These are phyloP conservation scores for Psilocybe sp. DNA, from an alignment of 768 basidiomycete genomes.

Conservation along the genomic window DNA sequence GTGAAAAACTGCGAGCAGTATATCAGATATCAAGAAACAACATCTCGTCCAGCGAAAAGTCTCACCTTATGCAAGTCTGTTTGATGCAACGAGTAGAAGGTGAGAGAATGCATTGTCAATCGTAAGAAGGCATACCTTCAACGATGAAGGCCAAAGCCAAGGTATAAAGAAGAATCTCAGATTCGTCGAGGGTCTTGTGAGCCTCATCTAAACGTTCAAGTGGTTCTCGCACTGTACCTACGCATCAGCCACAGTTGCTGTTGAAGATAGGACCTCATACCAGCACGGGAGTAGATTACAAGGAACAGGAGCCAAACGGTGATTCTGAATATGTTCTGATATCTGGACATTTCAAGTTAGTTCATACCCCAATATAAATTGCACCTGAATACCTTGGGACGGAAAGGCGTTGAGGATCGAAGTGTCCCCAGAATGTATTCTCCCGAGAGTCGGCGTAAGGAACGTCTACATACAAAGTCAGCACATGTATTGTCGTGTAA, in stretches of 20 bases:
- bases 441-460: slow-evolving; percentile 56
- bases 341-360: slow-evolving; percentile 38
- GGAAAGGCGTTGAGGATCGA: slow-evolving; percentile 74
- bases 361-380: not conserved
- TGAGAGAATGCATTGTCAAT: not conserved
- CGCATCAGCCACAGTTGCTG: not conserved
- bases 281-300: slow-evolving; percentile 79
- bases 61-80: slow-evolving; percentile 56
- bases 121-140: slow-evolving; percentile 57
- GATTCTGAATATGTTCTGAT: slow-evolving; percentile 84
- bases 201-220: slow-evolving; percentile 63
- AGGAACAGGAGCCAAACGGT: slow-evolving; percentile 78
- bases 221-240: slow-evolving; percentile 64
- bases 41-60: not conserved
- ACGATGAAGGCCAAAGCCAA: slow-evolving; percentile 74
- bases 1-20: slow-evolving; percentile 52
- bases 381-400: slow-evolving; percentile 62
- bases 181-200: slow-evolving; percentile 59
- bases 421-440: slow-evolving; percentile 61
- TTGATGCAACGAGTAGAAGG: not conserved
- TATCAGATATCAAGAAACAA: not conserved
- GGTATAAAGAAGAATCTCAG: slow-evolving; percentile 79
- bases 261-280: slow-evolving; percentile 33
- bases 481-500: not conserved
- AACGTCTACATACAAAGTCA: slow-evolving; percentile 46